These are phyloP conservation scores for Tricholoma bakamatsutake DNA, from an alignment of 768 basidiomycete genomes.

Conservation along the genomic window DNA sequence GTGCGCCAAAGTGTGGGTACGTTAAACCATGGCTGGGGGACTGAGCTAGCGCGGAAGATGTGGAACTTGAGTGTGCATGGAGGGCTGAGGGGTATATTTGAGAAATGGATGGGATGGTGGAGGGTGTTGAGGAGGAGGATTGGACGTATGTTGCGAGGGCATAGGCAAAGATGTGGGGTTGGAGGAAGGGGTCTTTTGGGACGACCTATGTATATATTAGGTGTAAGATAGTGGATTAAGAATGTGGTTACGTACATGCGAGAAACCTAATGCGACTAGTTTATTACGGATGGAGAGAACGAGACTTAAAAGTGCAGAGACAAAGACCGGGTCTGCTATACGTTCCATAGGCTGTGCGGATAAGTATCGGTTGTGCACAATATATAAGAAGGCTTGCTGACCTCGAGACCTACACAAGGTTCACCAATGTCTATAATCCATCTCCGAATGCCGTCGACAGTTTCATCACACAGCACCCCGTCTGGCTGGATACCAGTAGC, in stretches of 20 bases:
- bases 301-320: slow-evolving; percentile 66
- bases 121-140: slow-evolving; percentile 8
- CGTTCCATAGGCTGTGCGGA: slow-evolving; percentile 56
- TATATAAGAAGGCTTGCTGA: slow-evolving; percentile 20
- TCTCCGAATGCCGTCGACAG: slow-evolving; percentile 60
- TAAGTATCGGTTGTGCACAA: neutral
- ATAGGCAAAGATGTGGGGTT: slow-evolving; percentile 52
- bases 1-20: neutral
- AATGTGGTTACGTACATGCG: slow-evolving; percentile 24
- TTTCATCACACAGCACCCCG: slow-evolving; percentile 74
- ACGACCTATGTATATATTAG: slow-evolving; percentile 23
- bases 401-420: slow-evolving; percentile 58
- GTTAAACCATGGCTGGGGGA: slow-evolving; percentile 1
- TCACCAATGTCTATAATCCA: slow-evolving; percentile 69
- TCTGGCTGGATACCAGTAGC: slow-evolving; percentile 30
- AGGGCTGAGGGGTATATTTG: slow-evolving; percentile 7
- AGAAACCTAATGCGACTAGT: slow-evolving; percentile 50
- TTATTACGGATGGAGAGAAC: slow-evolving; percentile 67
- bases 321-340: slow-evolving; percentile 64
- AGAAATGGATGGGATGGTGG: slow-evolving; percentile 12
- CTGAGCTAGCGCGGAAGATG: slow-evolving; percentile 12
- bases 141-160: slow-evolving; percentile 38
- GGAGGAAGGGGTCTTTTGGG: slow-evolving; percentile 76
- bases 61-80: slow-evolving; percentile 3
- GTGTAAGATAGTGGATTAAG: neutral